Percentiles rank a stretch among this genome's conserved stretches.
These are phyloP conservation scores for Corchorus olitorius DNA, from an alignment of 345 rosid genomes.

Conservation along the genomic window DNA sequence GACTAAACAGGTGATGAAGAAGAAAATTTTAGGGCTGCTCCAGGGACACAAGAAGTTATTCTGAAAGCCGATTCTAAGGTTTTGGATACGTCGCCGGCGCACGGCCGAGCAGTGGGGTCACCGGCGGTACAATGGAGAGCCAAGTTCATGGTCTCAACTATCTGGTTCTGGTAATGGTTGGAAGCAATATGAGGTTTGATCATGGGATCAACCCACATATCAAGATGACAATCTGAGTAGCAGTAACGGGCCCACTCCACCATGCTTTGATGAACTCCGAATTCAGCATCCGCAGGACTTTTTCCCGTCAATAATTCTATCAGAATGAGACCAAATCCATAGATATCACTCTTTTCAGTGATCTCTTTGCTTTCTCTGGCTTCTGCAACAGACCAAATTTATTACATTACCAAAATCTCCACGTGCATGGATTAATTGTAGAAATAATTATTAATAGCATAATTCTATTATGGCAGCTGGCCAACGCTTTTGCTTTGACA, in stretches of 20 bases:
- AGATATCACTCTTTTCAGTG: conserved; percentile 65
- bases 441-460: too few relatives aligned
- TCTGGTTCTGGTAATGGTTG: conserved; percentile 34
- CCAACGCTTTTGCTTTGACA: too few relatives aligned
- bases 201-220: conserved; percentile 66
- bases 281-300: conserved; percentile 55
- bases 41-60: conserved; percentile 43
- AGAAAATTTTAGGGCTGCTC: conserved; percentile 39
- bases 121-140: conserved; percentile 72
- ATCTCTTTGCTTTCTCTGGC: conserved; percentile 50
- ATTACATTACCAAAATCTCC: not conserved
- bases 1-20: conserved; percentile 39
- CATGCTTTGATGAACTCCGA: conserved; percentile 49
- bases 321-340: conserved; percentile 68
- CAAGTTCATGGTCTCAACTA: conserved; percentile 63
- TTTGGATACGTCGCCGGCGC: conserved; percentile 46
- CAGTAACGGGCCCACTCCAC: conserved; percentile 79
- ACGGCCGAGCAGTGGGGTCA: conserved; percentile 70
- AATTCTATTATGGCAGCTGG: too few relatives aligned
- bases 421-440: conserved; percentile 10
- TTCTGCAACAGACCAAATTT: conserved; percentile 39
- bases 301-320: conserved; percentile 73
- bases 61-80: conserved; percentile 47
- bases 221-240: conserved; percentile 67
- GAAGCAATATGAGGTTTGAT: conserved; percentile 34